Conservation (phyloP, 805 yeast species). For the baker's yeast (Saccharomyces cerevisiae) region DNA sequence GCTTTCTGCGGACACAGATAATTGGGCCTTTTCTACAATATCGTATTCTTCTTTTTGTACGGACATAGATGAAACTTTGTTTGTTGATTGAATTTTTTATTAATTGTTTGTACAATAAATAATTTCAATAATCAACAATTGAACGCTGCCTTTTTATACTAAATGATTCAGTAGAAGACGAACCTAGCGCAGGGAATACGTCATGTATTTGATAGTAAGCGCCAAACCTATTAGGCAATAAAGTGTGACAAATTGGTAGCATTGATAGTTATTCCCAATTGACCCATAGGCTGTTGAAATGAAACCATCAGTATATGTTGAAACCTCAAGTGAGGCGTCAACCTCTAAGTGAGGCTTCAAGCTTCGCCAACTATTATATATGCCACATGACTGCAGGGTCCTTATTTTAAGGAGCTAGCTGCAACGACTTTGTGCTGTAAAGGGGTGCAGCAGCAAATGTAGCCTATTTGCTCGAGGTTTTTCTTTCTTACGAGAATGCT, state of each 20-base stretch:
- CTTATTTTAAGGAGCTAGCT: not conserved
- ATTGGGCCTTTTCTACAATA: not conserved
- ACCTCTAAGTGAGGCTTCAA: not conserved
- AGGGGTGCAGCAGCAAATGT: not conserved
- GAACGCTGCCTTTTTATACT: not conserved
- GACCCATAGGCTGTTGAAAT: no score
- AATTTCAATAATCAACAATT: not conserved
- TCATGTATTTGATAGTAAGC: not conserved
- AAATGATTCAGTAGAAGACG: not conserved
- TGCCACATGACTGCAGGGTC: not conserved
- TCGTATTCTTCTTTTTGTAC: not conserved
- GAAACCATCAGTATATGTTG: not conserved
- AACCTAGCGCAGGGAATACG: not conserved
- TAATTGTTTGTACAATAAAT: not conserved
- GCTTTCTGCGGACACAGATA: not conserved
- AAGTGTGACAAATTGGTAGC: not conserved
- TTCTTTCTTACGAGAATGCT: not conserved
- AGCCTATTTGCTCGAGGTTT: not conserved
- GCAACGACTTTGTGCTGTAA: not conserved
- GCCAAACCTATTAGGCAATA: not conserved
- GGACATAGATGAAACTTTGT: not conserved
- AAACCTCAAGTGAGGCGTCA: not conserved
- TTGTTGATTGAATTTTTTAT: not conserved
- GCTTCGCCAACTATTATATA: not conserved
- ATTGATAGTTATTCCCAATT: not conserved